Percentiles rank a stretch among this genome's conserved stretches.
phyloP scores from a whole-genome alignment of 1,284 basidiomycete species.

The Malassezia japonica region DNA sequence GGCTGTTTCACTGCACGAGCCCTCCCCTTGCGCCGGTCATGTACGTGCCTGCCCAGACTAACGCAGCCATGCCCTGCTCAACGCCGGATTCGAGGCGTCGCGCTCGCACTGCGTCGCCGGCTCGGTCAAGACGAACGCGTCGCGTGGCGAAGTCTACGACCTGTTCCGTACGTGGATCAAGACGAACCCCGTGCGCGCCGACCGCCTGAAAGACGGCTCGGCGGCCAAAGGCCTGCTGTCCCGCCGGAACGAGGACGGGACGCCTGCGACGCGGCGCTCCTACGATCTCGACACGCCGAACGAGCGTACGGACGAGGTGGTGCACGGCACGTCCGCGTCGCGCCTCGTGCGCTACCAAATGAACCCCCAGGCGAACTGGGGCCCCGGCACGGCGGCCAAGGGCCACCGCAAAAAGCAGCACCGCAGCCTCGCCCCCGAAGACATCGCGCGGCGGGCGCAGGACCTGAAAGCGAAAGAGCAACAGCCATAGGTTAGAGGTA shows the following conservation, averaged over 20 bases:
- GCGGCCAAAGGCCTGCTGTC: slow-evolving; percentile 60
- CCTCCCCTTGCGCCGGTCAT: slow-evolving; percentile 21
- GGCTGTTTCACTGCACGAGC: slow-evolving; percentile 63
- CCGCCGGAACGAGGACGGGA: slow-evolving; percentile 49
- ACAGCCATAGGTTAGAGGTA: slow-evolving; percentile 5
- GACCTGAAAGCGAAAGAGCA: background rate
- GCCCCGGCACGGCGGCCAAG: slow-evolving; percentile 55
- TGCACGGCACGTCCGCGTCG: slow-evolving; percentile 2
- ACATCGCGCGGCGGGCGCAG: slow-evolving; percentile 12
- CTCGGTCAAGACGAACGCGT: slow-evolving; percentile 80
- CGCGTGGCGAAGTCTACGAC: slow-evolving; percentile 65
- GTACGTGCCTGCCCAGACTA: slow-evolving; percentile 8
- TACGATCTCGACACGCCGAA: slow-evolving; percentile 24
- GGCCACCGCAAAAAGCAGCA: slow-evolving; percentile 20
- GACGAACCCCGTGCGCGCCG: slow-evolving; percentile 67
- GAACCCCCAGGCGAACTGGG: slow-evolving; percentile 86
- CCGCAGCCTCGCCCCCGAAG: slow-evolving; percentile 13
- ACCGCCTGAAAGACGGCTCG: slow-evolving; percentile 54
- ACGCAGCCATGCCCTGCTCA: slow-evolving; percentile 69
- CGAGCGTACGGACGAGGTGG: slow-evolving; percentile 12
- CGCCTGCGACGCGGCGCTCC: slow-evolving; percentile 27
- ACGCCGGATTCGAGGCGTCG: slow-evolving; percentile 73
- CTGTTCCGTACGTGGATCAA: slow-evolving; percentile 69
- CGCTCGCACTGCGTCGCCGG: slow-evolving; percentile 81
- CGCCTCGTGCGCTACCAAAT: slow-evolving; percentile 64